Evolutionary conservation across 257 asterid genomes (phyloP), one percentile per base, ranked within the genome.

Genomic region (Perilla frutescens): DNA sequence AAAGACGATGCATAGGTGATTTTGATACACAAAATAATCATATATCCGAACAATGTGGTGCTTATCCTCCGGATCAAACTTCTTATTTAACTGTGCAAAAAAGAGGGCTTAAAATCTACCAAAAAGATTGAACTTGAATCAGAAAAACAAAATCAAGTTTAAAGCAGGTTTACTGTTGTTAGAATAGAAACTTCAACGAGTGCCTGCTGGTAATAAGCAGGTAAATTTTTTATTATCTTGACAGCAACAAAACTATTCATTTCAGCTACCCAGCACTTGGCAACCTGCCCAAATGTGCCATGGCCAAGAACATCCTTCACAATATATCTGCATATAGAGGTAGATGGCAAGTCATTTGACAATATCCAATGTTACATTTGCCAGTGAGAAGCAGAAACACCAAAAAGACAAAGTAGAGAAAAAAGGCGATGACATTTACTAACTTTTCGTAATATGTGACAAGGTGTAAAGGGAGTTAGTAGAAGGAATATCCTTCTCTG

Each of bases 261-360:
- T 74, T 95, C 96, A 12, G 93, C 82, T 76, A 89, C 96, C 99
- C 96, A 92, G 82, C 99, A 95, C 82, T 92, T 95, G 34, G 96
- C 99, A 76, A 95, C 99, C 89, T 95, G 99, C 65, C 99, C 99
- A 82, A 95, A 95, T 63, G 99, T 95, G 73, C 99, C 99, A 54
- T 92, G 99, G 62, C 98, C 99, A 77, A 95, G 97, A 71, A 92
- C 85, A 34, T 90, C 99, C 86, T 95, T 95, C 80, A 89, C 94
- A 81, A 92, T 70, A 71, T 95, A 95, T 85, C 99, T 95, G 89
- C 69, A 82, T 63, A 83, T 13, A 37, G 74, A 70, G 67, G 74
- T n/a, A 76, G 71, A 66, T 72, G 73, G 67, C 26, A 47, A 71
- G 45, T 78, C 78, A 79, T 43, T 37, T 20, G 59, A 51, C 55